phyloP scores from a whole-genome alignment of 148 eudicot species.

The Heliamphora exappendiculata region DNA sequence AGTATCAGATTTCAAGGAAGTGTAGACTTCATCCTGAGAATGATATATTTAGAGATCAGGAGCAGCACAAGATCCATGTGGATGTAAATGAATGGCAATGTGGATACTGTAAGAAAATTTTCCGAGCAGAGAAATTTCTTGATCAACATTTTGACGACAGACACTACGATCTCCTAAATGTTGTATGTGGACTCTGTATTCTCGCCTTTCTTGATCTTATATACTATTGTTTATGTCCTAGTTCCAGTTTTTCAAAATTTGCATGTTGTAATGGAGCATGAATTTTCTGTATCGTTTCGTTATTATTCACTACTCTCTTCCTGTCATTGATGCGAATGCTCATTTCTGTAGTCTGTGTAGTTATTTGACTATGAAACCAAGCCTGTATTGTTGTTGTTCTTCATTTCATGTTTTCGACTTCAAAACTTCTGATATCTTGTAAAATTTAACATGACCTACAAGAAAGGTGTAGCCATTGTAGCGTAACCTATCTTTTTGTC shows the following conservation, averaged over 20 bases:
- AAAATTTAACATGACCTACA: not conserved
- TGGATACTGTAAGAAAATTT: slow-evolving; percentile 84
- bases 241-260: slow-evolving; percentile 5
- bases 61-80: slow-evolving; percentile 64
- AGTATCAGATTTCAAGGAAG: slow-evolving; percentile 44
- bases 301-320: not conserved
- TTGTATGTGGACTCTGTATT: slow-evolving; percentile 38
- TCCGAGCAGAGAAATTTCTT: slow-evolving; percentile 59
- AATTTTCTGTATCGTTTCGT: not conserved
- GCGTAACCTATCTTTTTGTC: not conserved
- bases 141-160: slow-evolving; percentile 80
- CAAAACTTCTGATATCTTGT: not conserved
- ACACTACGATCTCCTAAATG: slow-evolving; percentile 66
- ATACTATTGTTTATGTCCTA: not conserved
- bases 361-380: not conserved
- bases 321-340: not conserved
- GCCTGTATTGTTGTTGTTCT: not conserved
- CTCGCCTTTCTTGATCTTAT: not conserved
- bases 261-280: not conserved
- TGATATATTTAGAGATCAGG: slow-evolving; percentile 86
- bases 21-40: slow-evolving; percentile 81
- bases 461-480: not conserved
- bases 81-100: slow-evolving; percentile 85
- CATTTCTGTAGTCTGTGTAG: not conserved
- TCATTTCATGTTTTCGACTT: not conserved